Conservation (phyloP, 257 asterid genomes). For the Gentiana dahurica region DNA sequence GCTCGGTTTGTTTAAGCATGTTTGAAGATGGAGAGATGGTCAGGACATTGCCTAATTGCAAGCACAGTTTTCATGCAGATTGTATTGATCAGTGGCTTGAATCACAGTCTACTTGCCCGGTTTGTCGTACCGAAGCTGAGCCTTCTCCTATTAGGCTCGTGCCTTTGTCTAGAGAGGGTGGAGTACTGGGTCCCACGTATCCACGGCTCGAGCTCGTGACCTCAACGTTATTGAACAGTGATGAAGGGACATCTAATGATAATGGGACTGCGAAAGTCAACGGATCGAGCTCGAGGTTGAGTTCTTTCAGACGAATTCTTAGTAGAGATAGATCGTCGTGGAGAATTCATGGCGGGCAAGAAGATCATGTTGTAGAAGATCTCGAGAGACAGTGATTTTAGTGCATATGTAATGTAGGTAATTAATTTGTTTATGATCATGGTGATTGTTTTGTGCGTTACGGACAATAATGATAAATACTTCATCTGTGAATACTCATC, state of each 20-base stretch:
- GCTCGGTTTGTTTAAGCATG: conserved; percentile 55
- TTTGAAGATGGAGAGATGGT: conserved; percentile 62
- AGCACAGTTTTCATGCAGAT: conserved; percentile 62
- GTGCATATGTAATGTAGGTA: too few relatives aligned
- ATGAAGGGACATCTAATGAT: conserved; percentile 15
- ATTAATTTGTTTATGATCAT: too few relatives aligned
- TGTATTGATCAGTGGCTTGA: conserved; percentile 71
- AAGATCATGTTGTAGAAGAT: conserved; percentile 28
- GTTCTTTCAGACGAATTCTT: conserved; percentile 63
- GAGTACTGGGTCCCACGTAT: conserved; percentile 26
- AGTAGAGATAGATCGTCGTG: conserved; percentile 55
- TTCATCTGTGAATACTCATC: too few relatives aligned
- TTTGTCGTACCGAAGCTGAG: conserved; percentile 63
- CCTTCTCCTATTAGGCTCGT: conserved; percentile 23
- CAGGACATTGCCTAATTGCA: conserved; percentile 61
- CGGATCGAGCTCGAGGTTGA: conserved; percentile 50
- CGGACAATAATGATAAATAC: too few relatives aligned
- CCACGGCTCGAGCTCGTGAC: conserved; percentile 23
- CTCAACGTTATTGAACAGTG: not conserved
- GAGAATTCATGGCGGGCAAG: conserved; percentile 34
- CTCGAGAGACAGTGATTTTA: conserved; percentile 52
- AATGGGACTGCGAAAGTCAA: conserved; percentile 19
- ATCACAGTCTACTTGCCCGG: conserved; percentile 64
- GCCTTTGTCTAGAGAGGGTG: conserved; percentile 52
- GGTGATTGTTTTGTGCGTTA: too few relatives aligned